A percentile compares a stretch with the other conserved stretches of the same genome.
Evolutionary conservation across 176 grass and related monocot genomes (phyloP).

Genomic region (bread wheat (Triticum aestivum)): DNA sequence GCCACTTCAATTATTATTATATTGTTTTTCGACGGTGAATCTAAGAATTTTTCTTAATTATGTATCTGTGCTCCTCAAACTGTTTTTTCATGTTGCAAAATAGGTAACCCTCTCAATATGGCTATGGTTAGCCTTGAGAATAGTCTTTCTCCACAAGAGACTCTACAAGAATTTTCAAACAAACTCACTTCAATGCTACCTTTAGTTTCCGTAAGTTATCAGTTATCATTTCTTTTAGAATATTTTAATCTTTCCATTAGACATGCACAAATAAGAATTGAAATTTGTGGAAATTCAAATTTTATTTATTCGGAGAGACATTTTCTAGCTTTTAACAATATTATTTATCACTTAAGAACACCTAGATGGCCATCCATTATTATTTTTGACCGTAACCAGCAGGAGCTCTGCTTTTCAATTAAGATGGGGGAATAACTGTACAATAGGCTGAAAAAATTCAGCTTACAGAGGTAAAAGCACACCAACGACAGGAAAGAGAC

Average conservation of each 20-base stretch:
- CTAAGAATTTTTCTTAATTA: background rate
- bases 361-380: background rate
- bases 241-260: background rate
- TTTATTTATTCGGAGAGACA: background rate
- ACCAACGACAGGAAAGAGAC: too few relatives aligned
- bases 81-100: background rate
- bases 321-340: background rate
- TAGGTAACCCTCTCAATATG: constrained; percentile 91
- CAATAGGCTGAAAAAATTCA: too few relatives aligned
- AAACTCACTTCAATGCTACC: constrained; percentile 72
- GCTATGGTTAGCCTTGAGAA: constrained; percentile 49
- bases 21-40: background rate
- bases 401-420: too few relatives aligned
- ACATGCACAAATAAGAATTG: background rate
- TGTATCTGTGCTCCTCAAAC: background rate
- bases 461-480: too few relatives aligned
- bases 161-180: constrained; percentile 58
- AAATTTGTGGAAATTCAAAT: constrained; percentile 33
- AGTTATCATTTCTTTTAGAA: background rate
- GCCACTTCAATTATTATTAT: background rate
- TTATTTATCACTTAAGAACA: background rate
- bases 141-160: constrained; percentile 50
- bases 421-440: too few relatives aligned
- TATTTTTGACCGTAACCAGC: too few relatives aligned
- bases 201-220: constrained; percentile 60